Conservation (phyloP, 768 basidiomycete species). For the Coprinellus micaceus region DNA sequence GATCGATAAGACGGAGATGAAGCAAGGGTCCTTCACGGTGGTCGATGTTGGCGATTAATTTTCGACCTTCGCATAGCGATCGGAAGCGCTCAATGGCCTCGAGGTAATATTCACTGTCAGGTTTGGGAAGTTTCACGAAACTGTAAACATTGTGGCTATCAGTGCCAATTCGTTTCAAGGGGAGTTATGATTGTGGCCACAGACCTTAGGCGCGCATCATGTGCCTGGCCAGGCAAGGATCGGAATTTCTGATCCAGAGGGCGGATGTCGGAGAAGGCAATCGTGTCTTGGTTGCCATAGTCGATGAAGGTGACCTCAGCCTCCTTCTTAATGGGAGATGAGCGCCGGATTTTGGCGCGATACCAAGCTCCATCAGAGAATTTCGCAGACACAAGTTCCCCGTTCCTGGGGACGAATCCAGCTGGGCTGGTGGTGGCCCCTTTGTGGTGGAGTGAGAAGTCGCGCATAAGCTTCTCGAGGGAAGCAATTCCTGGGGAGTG, state of each 20-base stretch:
- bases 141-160: constrained; percentile 42
- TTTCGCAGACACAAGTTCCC: constrained; percentile 91
- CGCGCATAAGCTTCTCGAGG: constrained; percentile 90
- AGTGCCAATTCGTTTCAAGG: background rate
- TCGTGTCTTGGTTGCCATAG: constrained; percentile 90
- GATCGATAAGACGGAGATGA: constrained; percentile 92
- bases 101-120: constrained; percentile 80
- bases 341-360: constrained; percentile 83
- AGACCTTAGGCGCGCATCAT: constrained; percentile 87
- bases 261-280: constrained; percentile 79
- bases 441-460: constrained; percentile 86
- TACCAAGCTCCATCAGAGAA: constrained; percentile 96
- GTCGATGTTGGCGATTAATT: constrained; percentile 95
- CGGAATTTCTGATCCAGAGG: constrained; percentile 91
- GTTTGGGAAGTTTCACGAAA: constrained; percentile 79
- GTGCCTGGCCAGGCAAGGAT: constrained; percentile 86
- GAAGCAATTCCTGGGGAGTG: constrained; percentile 71
- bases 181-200: constrained; percentile 8
- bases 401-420: constrained; percentile 76
- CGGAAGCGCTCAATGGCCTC: constrained; percentile 89
- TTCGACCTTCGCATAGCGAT: constrained; percentile 83
- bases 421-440: constrained; percentile 53
- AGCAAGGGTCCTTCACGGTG: constrained; percentile 72
- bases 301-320: constrained; percentile 94
- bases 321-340: constrained; percentile 88